A percentile compares a stretch with the other conserved stretches of the same genome.
Conservation (phyloP, 148 eudicot species). For the Rhododendron ferrugineum region DNA sequence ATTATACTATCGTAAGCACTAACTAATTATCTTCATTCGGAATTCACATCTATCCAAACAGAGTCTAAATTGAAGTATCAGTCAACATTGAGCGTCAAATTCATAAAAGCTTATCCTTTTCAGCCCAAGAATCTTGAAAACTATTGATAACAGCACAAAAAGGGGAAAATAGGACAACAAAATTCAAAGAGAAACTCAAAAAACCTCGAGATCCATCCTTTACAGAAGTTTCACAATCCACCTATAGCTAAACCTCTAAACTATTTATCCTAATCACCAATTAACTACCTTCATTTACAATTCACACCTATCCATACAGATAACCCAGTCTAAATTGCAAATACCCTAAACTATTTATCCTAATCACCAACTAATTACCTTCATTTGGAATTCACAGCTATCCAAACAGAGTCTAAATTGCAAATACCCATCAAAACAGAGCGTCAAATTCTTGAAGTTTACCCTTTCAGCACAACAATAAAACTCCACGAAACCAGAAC, state of each 20-base stretch:
- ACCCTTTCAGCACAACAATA: background rate
- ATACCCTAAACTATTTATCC: background rate
- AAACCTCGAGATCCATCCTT: constrained; percentile 25
- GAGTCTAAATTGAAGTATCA: background rate
- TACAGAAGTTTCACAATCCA: background rate
- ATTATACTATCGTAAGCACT: background rate
- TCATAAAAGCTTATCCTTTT: background rate
- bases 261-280: background rate
- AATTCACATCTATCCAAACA: background rate
- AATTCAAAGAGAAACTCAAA: constrained; percentile 33
- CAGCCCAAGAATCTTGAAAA: background rate
- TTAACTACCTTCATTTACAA: background rate
- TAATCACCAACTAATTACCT: background rate
- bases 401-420: background rate
- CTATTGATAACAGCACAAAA: background rate
- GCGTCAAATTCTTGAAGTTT: background rate
- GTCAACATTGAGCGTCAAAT: background rate
- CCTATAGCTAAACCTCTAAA: background rate
- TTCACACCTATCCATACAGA: background rate
- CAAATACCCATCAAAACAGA: background rate
- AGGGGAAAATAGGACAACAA: background rate
- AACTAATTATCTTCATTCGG: background rate
- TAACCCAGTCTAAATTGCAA: background rate
- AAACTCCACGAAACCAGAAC: background rate
- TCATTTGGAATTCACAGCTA: background rate